A percentile compares a stretch with the other conserved stretches of the same genome.
phyloP scores from a whole-genome alignment of 805 yeast species.

The Starmera dryadoides region DNA sequence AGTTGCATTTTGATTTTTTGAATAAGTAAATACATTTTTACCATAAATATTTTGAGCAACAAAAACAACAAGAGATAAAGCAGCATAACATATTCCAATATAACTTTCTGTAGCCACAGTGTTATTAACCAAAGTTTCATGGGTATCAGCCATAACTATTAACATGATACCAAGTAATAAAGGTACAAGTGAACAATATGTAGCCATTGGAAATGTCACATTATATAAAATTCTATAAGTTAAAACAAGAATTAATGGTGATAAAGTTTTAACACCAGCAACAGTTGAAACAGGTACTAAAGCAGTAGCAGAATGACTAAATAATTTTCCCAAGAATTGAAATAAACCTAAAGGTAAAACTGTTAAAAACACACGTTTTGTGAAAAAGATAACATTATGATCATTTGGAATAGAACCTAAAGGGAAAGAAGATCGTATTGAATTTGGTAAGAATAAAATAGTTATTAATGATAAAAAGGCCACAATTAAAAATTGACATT shows the following conservation, averaged over 20 bases:
- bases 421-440: slow-evolving; percentile 35
- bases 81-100: slow-evolving; percentile 62
- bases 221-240: slow-evolving; percentile 45
- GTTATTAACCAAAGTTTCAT: slow-evolving; percentile 25
- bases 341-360: slow-evolving; percentile 59
- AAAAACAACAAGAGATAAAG: slow-evolving; percentile 63
- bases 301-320: slow-evolving; percentile 58
- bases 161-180: slow-evolving; percentile 45
- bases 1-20: background rate
- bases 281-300: slow-evolving; percentile 62
- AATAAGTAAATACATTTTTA: slow-evolving; percentile 63
- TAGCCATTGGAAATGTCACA: slow-evolving; percentile 41
- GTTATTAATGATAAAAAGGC: slow-evolving; percentile 34
- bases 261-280: slow-evolving; percentile 60
- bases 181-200: slow-evolving; percentile 46
- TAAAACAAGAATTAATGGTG: slow-evolving; percentile 53
- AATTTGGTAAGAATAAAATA: slow-evolving; percentile 25
- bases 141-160: slow-evolving; percentile 24
- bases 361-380: slow-evolving; percentile 33
- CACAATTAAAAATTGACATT: slow-evolving; percentile 52
- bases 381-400: slow-evolving; percentile 17
- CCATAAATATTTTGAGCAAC: slow-evolving; percentile 85
- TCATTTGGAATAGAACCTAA: slow-evolving; percentile 43
- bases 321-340: slow-evolving; percentile 58
- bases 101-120: slow-evolving; percentile 34